These are phyloP conservation scores for Macroventuria anomochaeta DNA, from an alignment of 2,329 filamentous ascomycete genomes.

Conservation along the genomic window DNA sequence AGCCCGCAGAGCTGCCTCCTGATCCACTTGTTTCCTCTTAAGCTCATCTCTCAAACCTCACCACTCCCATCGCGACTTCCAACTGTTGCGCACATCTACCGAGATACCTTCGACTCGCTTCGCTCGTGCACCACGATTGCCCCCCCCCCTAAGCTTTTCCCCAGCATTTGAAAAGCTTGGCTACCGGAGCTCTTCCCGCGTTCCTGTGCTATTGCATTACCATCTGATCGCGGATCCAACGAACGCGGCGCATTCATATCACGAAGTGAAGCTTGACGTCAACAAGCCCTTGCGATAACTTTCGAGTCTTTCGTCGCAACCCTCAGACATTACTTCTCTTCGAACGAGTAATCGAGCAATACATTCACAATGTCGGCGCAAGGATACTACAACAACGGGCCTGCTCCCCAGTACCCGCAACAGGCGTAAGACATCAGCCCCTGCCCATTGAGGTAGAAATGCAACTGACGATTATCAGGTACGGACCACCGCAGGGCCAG, in stretches of 20 bases:
- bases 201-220: neutral
- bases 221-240: neutral
- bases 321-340: neutral
- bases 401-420: conserved; percentile 46
- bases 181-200: conserved; percentile 1
- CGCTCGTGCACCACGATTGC: neutral
- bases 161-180: conserved; percentile 11
- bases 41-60: neutral
- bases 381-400: conserved; percentile 45
- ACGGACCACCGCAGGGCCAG: conserved; percentile 28
- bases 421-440: conserved; percentile 35
- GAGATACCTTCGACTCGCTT: neutral
- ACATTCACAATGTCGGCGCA: conserved; percentile 42
- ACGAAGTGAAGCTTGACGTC: neutral
- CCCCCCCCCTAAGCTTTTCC: conserved; percentile 12
- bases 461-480: conserved; percentile 17
- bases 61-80: neutral
- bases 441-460: neutral
- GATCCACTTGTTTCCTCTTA: neutral
- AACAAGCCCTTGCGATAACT: neutral
- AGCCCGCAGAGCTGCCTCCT: neutral
- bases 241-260: conserved; percentile 1
- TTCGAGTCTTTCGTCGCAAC: neutral
- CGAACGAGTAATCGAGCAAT: neutral
- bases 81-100: neutral